Evolutionary conservation across 176 grass and related monocot genomes (phyloP), one percentile per base, ranked within the genome.

Genomic region (Musa schizocarpa): DNA sequence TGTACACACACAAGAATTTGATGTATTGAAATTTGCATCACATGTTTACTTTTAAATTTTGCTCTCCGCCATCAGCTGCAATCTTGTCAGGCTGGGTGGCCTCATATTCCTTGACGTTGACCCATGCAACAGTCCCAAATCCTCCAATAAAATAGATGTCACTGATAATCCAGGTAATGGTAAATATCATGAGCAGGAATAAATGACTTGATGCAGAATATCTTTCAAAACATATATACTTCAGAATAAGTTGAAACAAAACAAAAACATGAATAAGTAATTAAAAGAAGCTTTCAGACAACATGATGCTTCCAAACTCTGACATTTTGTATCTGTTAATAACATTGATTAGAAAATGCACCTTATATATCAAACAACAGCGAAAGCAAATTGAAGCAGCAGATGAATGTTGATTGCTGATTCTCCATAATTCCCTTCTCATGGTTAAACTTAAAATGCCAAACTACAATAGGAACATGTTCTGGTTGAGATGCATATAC

Each of bases 101-200:
- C 79, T 99, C 95, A 19, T 91, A 99, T n/a, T 91, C 86, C 55
- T 91, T 91, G 76, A 99, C 95, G 80, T 99, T 88, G 43, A 99
- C 80, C 95, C 90, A 99, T 71, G 90, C 90, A 68, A 99, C 95
- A 69, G 95, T 99, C 78, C 95, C 90, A 81, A 99, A 99, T 65
- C 95, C 95, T 87, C 95, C 95, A 10, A 99, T 99, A 68, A 99
- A 99, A 80, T 99, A 94, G 72, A 99, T 86, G 59, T 94, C 95
- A 72, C 90, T 99, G 80, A 62, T 24, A 27, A 66, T 67, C 63
- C 68, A 9, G 1, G 48, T 19, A 17, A 50, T 69, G 3, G 67
- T 69, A 50, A 50, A 49, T 69, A 69, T 49, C 16, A 50, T 50
- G 34, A 50, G 34, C 11, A 69, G 67, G 26, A 69, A 49, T 49